Evolutionary conservation across 768 basidiomycete species (phyloP), one percentile per base, ranked within the genome.

Genomic region (Tricholoma saponaceum): DNA sequence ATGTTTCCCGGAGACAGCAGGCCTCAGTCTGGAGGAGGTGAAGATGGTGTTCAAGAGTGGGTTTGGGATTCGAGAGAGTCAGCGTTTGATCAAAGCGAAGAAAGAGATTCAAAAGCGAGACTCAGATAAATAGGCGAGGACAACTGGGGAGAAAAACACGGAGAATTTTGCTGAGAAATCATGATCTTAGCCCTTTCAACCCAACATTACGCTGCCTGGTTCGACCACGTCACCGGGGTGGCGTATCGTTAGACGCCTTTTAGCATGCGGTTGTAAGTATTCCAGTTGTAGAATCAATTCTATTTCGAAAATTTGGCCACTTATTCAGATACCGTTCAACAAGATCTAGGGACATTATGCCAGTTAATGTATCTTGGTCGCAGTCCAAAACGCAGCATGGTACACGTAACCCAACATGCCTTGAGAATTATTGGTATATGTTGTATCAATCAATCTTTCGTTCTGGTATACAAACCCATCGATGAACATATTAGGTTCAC

Each of bases 331-430:
- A 37, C 30, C 2, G 4, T 46, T 25, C 9, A 25, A 46, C 44
- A 25, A 20, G 41, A 14, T 14, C 46, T 49, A 18, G 16, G 28
- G 22, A 28, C 22, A 43, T 20, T 8, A 26, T n/a, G 51, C 41
- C 4, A 30, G 26, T 32, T 44, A 54, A 18, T 52, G 54, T 41
- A 64, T 60, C 62, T 79, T 76, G 7, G 75, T 79, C 10, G 90
- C 92, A 1, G 83, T 89, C 89, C 90, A 96, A 72, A 95, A 95
- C 5, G 84, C 84, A 0, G 92, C 78, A 47, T 89, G 83, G 69
- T 98, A 98, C 16, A 87, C 79, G 65, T 96, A 94, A 37, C 83
- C 81, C 13, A 98, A 78, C 89, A 97, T 89, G 8, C 85, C 86
- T 61, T 84, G 79, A 3, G 81, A 75, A 63, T 95, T 92, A 62